Evolutionary conservation across 2,329 filamentous ascomycete species (phyloP), one percentile per base, ranked within the genome.

Genomic region (Coleophoma cylindrospora): DNA sequence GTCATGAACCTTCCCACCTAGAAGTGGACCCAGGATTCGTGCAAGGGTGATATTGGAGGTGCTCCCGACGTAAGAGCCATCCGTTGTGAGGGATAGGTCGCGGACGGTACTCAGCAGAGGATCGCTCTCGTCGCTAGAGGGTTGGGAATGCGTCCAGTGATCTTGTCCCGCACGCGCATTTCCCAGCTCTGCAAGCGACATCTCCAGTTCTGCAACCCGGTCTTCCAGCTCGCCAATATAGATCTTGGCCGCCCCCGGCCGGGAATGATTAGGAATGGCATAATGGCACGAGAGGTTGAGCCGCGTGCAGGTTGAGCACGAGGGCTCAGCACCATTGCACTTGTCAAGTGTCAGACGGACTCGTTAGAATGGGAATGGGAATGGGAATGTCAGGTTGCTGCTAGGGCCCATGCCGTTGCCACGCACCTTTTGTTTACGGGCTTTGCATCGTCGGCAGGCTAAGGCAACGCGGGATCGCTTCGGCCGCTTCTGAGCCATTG

Each of bases 191-290:
- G 48, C 34, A 8, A 51, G 27, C 8, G 47, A 22, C 22, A 41
- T 51, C 34, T 54, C 52, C 5, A 54, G 22, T 41, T 54, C 52
- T 22, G 52, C 52, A 12, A 52, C 50, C 11, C 52, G 52, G 19
- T 54, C 47, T 43, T 54, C 49, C 15, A 54, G 32, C 7, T 49
- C 47, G 19, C 50, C 52, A 43, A 54, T 54, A 34, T 52, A 54
- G 17, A 54, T 37, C 43, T 48, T 54, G 10, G 43, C 43, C 27
- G 51, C 46, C 12, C 36, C 34, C 9, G 52, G 43, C 36, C 52
- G 49, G 10, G 47, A 50, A 27, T 50, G 33, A 13, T 41, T 45
- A 13, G 46, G 52, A 22, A 48, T 48, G n/a, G 48, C 47, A 48
- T 54, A 54, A 32, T 46, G 49, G 27, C 52, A 54, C 10, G 45